phyloP scores from a whole-genome alignment of 805 yeast species.

The Brettanomyces anomalus region DNA sequence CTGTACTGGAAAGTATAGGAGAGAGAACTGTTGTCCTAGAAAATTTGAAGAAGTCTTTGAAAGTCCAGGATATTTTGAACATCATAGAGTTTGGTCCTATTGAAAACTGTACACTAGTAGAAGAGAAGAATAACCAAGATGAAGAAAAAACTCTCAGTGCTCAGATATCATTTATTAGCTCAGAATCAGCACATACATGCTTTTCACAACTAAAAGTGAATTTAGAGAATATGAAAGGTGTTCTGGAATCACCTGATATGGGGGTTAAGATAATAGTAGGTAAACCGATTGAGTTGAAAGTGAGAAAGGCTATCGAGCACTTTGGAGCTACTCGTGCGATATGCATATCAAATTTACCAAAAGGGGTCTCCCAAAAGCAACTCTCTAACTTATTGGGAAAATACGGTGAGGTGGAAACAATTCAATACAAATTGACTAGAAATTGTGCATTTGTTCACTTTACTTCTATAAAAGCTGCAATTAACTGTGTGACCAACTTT shows the following conservation, averaged over 20 bases:
- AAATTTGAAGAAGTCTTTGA: conserved; percentile 12
- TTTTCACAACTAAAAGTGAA: conserved; percentile 9
- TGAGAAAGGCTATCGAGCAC: conserved; percentile 20
- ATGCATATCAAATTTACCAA: conserved; percentile 17
- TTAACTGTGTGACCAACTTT: conserved; percentile 25
- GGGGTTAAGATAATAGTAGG: conserved; percentile 25
- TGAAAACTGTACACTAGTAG: conserved; percentile 37
- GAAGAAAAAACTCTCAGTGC: not conserved
- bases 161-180: conserved; percentile 18
- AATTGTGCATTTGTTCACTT: conserved; percentile 28
- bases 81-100: conserved; percentile 50
- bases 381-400: conserved; percentile 26
- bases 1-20: not conserved
- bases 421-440: conserved; percentile 18
- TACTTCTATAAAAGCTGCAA: conserved; percentile 37
- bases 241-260: conserved; percentile 31
- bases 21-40: conserved; percentile 10
- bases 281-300: conserved; percentile 20
- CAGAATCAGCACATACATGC: conserved; percentile 14
- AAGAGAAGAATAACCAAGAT: conserved; percentile 15
- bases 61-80: conserved; percentile 25
- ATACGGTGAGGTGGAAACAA: conserved; percentile 34
- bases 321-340: conserved; percentile 25
- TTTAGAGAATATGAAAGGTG: conserved; percentile 15
- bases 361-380: conserved; percentile 4